Percentiles rank a stretch among this genome's conserved stretches.
Evolutionary conservation across 371 early-diverging fungal species (phyloP).

Genomic region (Apophysomyces variabilis): DNA sequence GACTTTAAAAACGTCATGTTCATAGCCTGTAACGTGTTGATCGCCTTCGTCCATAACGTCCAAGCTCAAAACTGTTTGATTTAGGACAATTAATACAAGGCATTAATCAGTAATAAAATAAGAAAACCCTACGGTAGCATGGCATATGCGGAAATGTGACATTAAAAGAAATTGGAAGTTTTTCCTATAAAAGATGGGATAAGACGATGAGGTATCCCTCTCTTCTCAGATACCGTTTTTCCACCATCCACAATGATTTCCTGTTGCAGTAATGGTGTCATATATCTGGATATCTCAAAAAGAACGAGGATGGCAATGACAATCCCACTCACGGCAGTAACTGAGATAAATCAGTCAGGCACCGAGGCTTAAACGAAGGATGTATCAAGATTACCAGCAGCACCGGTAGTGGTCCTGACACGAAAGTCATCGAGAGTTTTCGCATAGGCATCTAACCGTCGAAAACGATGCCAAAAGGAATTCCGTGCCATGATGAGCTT

Average conservation of each 20-base stretch:
- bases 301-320: constrained; percentile 75
- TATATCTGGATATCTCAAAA: constrained; percentile 82
- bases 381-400: constrained; percentile 60
- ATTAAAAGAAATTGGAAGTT: constrained; percentile 85
- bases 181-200: constrained; percentile 51
- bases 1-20: constrained; percentile 80
- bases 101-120: too few species aligned
- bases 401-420: constrained; percentile 89
- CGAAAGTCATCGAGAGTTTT: constrained; percentile 97
- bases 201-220: background rate
- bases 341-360: constrained; percentile 32
- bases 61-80: constrained; percentile 71
- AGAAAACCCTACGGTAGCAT: constrained; percentile 72
- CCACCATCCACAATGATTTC: constrained; percentile 85
- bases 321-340: constrained; percentile 77
- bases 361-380: background rate
- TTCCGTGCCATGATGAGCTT: constrained; percentile 32
- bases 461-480: constrained; percentile 56
- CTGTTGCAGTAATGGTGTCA: constrained; percentile 67
- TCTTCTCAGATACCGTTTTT: constrained; percentile 51
- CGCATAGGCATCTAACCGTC: constrained; percentile 93
- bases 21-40: constrained; percentile 83
- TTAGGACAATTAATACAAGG: background rate
- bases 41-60: constrained; percentile 93
- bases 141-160: constrained; percentile 90